Evolutionary conservation across 1,284 basidiomycete genomes (phyloP), one percentile per base, ranked within the genome.

Genomic region (Ceratobasidium sp.): DNA sequence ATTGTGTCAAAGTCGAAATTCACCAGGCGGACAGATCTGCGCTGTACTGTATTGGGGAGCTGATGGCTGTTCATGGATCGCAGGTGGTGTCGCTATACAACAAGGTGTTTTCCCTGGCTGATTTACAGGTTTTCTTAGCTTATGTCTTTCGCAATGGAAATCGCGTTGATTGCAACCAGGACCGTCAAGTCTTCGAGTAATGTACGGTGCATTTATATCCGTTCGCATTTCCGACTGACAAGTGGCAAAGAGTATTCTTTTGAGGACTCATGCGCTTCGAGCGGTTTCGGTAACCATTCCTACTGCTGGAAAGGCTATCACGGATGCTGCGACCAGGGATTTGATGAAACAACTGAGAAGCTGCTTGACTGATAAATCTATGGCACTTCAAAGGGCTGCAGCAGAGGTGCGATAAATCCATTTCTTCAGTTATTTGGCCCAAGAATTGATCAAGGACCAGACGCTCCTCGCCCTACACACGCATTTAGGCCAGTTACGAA

Each of bases 121-220:
- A 43, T 67, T 4, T 20, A 10, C 13, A 20, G 8, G 69, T 34
- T 53, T 22, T 5, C 25, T 12, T 74, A 97, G 90, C 89, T 95
- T 77, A 98, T 97, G 95, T 96, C 94, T 0, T 90, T 94, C 74
- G 91, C 95, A 87, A 85, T 89, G 50, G 96, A 98, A 76, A 91
- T 96, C 40, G 82, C 86, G 20, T 80, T 83, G 0, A 81, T 87
- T 0, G 82, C 87, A 0, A 77, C 92, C 55, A 92, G 88, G 77
- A 86, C 87, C 0, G 83, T 86, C 71, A 79, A 79, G 67, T 88
- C 86, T 71, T 86, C 87, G 13, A 93, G 91, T 42, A 84, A 81
- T 73, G 93, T 93, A 72, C 71, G 87, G 75, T 29, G 8, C 5
- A 22, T 42, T 40, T 8, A 34, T n/a, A 1, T 25, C 10, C 15